Base-by-base conservation (phyloP, 2,329 filamentous ascomycete genomes). In the Colletotrichum magnum region DNA sequence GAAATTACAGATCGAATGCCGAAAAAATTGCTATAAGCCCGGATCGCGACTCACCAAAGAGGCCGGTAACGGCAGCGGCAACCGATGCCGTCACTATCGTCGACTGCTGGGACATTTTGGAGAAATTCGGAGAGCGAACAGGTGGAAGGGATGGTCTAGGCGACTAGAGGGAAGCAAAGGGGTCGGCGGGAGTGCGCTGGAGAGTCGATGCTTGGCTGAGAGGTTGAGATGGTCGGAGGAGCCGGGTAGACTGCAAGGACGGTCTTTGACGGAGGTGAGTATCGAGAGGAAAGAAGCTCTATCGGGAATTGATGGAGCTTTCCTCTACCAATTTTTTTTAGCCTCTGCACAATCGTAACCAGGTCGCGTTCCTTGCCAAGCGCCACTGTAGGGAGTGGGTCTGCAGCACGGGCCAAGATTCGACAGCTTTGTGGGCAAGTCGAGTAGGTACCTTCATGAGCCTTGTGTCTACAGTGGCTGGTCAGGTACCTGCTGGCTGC, bases 61-160 rank as follows among this genome's bases (percentile, higher is more conserved):
- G 72, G 72, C 87, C 88, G 60, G 88, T 88, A 66, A 88, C 88
- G 73, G 87, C 80, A 58, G 88, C 89, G 76, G 88, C 88, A 77
- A 89, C 85, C 66, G 88, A 88, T 78, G 88, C 87, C 78, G 88
- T 89, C 79, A 88, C 85, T 77, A 90, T 77, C 73, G 85, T 88
- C 72, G 82, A 84, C 71, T 85, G 81, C 78, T 87, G 85, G 68
- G 68, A 63, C 68, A 70, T 68, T 53, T 59, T 56, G 54, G 43
- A 59, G 52, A 43, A 28, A 32, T 57, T 53, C 36, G 45, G 39
- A 43, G 72, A 65, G 62, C 56, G 43, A 50, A 67, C 21, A 56
- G 50, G 43, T 24, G n/a, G n/a, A 13, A 12, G 12, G 10, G 18
- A 50, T 5, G n/a, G n/a, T 50, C 47, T 50, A 18, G n/a, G 18